Base-by-base conservation (phyloP, 2,329 filamentous ascomycete species). In the Teratosphaeria pseudoeucalypti region DNA sequence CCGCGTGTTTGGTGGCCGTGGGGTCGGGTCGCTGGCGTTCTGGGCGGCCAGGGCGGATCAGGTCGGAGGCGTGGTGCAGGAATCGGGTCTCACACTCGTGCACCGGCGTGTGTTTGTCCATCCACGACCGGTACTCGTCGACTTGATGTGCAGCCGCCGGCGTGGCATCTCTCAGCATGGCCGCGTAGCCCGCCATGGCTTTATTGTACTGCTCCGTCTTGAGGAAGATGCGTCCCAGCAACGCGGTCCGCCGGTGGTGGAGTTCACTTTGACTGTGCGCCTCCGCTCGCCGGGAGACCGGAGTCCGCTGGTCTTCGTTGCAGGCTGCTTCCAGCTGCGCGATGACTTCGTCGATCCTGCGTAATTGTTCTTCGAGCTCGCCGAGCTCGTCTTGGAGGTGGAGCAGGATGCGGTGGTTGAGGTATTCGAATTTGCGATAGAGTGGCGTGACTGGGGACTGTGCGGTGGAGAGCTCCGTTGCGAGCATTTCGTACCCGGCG, bases 361-460 rank as follows among this genome's bases (percentile, higher is more conserved):
- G 82, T 0, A 96, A 80, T 60, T 92, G 85, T 67, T 90, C 86
- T 73, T 96, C 91, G 43, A 95, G 78, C 66, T 92, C 87, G 34
- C 81, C 79, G 19, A 96, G 83, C 71, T 95, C 90, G 69, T 95
- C 90, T 72, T 96, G 92, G 16, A 95, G 79, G 63, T 94, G 86
- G 0, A 96, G 78, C 2, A 96, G 76, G 2, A 95, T 76, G 2
- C 92, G 85, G 70, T 95, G 90, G 67, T 94, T 92, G 19, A 96
- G 76, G 11, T 84, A 81, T 70, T 89, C 86, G 68, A 96, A 96
- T 59, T 86, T 86, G 52, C 92, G 84, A 72, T 95, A 96, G 60
- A 95, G 81, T 0, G 90, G 89, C 23, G 65, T 67, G 16, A 71
- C 57, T 5, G 57, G 37, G 7, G 65, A 64, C 10, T 57, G 39